phyloP scores from a whole-genome alignment of 164 flowering plant species.

The Vitis vinifera region DNA sequence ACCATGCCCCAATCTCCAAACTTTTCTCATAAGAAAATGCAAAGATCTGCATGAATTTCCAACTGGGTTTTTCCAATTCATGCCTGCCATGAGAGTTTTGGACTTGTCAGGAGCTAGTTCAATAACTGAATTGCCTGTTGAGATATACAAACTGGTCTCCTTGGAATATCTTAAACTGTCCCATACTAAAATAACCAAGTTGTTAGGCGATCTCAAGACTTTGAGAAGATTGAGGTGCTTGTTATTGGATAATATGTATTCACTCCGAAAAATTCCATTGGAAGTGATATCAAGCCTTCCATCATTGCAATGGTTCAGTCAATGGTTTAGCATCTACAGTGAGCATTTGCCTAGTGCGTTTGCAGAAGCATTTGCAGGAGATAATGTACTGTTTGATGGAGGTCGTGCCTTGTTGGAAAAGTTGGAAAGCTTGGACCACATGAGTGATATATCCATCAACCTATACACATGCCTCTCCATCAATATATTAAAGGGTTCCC shows the following conservation, averaged over 20 bases:
- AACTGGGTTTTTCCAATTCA: no score
- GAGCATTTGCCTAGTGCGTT: neutral
- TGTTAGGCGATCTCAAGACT: constrained; percentile 1
- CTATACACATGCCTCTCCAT: no score
- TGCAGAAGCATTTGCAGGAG: no score
- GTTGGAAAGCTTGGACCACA: neutral
- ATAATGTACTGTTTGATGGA: no score
- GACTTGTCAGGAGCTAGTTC: no score
- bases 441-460: neutral
- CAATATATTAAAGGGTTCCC: no score
- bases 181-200: neutral
- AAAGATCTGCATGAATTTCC: no score
- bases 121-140: no score
- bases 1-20: neutral
- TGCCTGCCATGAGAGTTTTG: no score
- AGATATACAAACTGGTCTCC: no score
- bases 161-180: constrained; percentile 14
- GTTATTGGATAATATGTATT: neutral
- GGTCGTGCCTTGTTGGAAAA: neutral
- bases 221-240: constrained; percentile 7
- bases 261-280: neutral
- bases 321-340: neutral
- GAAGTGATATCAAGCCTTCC: constrained; percentile 6
- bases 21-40: no score
- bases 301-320: constrained; percentile 2